Percentiles rank a stretch among this genome's conserved stretches.
Conservation (phyloP, 2,329 filamentous ascomycete species). For the Diatrype stigma region DNA sequence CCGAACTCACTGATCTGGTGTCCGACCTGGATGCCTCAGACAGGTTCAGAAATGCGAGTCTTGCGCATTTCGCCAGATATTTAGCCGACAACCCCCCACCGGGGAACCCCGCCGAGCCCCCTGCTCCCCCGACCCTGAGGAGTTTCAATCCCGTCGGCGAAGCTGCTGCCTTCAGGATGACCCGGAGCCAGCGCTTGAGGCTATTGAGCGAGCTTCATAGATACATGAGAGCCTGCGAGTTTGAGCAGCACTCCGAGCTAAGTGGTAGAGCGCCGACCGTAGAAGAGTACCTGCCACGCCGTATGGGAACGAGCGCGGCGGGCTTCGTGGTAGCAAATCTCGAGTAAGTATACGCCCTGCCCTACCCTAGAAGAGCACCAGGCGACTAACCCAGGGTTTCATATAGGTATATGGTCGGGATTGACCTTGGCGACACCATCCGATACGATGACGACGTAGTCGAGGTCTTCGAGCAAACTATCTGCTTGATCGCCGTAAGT, state of each 20-base stretch:
- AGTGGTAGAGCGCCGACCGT: constrained; percentile 11
- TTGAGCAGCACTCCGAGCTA: constrained; percentile 11
- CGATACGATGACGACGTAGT: constrained; percentile 6
- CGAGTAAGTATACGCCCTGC: background rate
- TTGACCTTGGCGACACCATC: constrained; percentile 11
- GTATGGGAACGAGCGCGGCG: constrained; percentile 9
- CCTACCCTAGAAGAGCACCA: background rate
- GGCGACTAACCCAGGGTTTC: background rate
- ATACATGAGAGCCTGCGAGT: constrained; percentile 5
- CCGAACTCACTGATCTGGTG: constrained; percentile 3
- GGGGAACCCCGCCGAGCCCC: constrained; percentile 1
- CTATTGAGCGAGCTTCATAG: constrained; percentile 5
- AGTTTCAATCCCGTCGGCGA: constrained; percentile 11
- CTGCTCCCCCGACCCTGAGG: constrained; percentile 2
- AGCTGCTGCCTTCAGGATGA: constrained; percentile 3
- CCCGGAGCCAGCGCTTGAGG: constrained; percentile 3
- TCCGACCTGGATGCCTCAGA: constrained; percentile 7
- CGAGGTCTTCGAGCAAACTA: constrained; percentile 1
- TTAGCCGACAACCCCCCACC: constrained; percentile 3
- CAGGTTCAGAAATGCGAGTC: constrained; percentile 4
- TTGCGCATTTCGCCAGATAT: constrained; percentile 3
- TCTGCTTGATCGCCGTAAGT: constrained; percentile 2
- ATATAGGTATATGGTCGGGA: constrained; percentile 6
- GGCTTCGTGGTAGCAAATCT: background rate
- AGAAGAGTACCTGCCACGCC: constrained; percentile 11